Conservation (phyloP, 148 eudicot genomes). For the Spergularia bocconei region DNA sequence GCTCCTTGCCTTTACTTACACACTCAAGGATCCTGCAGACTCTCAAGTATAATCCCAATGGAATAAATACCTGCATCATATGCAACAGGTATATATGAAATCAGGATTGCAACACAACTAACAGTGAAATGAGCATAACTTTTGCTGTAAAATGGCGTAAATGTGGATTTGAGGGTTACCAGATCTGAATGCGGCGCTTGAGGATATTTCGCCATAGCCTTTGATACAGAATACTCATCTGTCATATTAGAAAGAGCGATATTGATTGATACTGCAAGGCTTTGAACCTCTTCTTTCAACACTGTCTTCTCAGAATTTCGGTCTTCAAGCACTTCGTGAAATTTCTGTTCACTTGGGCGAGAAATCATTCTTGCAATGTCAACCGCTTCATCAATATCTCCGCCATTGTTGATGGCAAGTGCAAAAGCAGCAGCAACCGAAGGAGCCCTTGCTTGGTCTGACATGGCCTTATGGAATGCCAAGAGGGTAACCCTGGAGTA, state of each 20-base stretch:
- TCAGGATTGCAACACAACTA: neutral
- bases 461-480: conserved; percentile 76
- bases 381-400: conserved; percentile 65
- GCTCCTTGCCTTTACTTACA: conserved; percentile 48
- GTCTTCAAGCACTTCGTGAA: conserved; percentile 51
- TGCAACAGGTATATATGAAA: neutral
- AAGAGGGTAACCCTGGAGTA: conserved; percentile 65
- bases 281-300: conserved; percentile 45
- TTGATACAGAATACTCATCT: conserved; percentile 54
- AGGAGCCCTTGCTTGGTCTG: conserved; percentile 60
- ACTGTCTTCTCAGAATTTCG: conserved; percentile 24
- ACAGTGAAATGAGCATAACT: neutral
- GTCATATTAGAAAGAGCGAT: conserved; percentile 55
- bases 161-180: conserved; percentile 34
- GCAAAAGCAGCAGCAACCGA: conserved; percentile 69
- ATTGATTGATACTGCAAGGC: conserved; percentile 51
- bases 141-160: neutral
- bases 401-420: conserved; percentile 83
- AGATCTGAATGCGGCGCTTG: conserved; percentile 78
- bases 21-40: conserved; percentile 59
- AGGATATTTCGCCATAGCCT: conserved; percentile 65
- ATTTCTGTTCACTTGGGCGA: conserved; percentile 41
- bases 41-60: conserved; percentile 48
- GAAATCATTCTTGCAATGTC: conserved; percentile 49
- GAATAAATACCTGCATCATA: conserved; percentile 66